These are phyloP conservation scores for Xylaria cubensis DNA, from an alignment of 495 filamentous ascomycete genomes.

Conservation along the genomic window DNA sequence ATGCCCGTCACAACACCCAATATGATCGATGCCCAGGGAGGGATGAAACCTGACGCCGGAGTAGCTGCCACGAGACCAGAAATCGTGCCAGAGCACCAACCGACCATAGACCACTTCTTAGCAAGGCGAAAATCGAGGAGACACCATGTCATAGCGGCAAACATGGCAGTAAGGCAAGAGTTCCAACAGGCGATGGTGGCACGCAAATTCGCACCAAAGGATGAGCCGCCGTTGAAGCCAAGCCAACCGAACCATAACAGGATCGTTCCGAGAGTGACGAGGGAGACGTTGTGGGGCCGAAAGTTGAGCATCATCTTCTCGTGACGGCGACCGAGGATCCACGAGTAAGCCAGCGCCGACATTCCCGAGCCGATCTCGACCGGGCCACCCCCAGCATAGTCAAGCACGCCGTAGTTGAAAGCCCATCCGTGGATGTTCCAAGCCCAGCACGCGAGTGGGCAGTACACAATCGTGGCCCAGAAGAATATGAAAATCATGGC, in stretches of 20 bases:
- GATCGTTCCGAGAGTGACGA: constrained; percentile 93
- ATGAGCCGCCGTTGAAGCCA: constrained; percentile 96
- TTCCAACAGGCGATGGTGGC: constrained; percentile 99
- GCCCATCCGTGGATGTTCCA: constrained; percentile 97
- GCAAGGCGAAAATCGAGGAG: constrained; percentile 94
- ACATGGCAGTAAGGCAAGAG: constrained; percentile 89
- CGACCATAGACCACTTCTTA: constrained; percentile 98
- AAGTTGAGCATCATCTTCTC: constrained; percentile 99
- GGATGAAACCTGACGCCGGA: constrained; percentile 84
- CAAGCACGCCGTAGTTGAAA: constrained; percentile 88
- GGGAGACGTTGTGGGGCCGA: constrained; percentile 95
- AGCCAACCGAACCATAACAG: constrained; percentile 99
- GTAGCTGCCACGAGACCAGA: constrained; percentile 90
- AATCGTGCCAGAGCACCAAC: constrained; percentile 96
- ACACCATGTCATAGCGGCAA: constrained; percentile 88
- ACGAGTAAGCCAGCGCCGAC: constrained; percentile 91
- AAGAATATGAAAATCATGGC: constrained; percentile 93
- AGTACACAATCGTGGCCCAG: constrained; percentile 98
- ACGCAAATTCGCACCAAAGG: constrained; percentile 94
- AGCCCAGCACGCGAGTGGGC: constrained; percentile 92
- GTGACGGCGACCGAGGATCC: constrained; percentile 94
- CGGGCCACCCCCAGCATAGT: constrained; percentile 96
- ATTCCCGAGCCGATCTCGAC: constrained; percentile 97
- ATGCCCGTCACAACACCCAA: constrained; percentile 86
- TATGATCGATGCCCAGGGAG: constrained; percentile 87